These are phyloP conservation scores for Chenopodium suecicum DNA, from an alignment of 148 eudicot species.

Conservation along the genomic window DNA sequence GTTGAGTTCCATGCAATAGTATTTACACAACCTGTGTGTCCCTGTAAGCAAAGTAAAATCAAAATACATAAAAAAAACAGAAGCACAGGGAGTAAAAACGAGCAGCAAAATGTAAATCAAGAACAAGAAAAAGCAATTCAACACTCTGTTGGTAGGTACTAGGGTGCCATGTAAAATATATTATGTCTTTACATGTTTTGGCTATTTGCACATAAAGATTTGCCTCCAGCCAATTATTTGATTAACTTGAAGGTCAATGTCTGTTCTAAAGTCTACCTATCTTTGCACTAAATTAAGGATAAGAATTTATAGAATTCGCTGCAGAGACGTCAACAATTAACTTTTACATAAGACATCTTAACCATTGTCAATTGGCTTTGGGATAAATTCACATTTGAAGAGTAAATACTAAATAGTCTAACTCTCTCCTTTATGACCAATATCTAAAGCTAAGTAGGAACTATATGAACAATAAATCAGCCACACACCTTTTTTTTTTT, in stretches of 20 bases:
- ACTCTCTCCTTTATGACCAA: not conserved
- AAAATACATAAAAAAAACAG: not conserved
- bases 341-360: not conserved
- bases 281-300: not conserved
- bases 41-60: conserved; percentile 43
- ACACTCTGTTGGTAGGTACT: not conserved
- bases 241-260: not conserved
- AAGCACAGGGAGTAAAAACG: not conserved
- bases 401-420: not conserved
- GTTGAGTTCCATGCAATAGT: conserved; percentile 88
- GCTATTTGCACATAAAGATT: not conserved
- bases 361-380: not conserved
- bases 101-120: not conserved
- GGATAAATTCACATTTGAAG: not conserved
- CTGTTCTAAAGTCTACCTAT: not conserved
- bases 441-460: not conserved
- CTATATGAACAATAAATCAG: not conserved
- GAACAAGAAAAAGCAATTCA: not conserved
- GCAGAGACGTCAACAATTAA: too few relatives aligned
- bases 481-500: not conserved
- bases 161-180: not conserved
- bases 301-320: conserved; percentile 1
- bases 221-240: not conserved
- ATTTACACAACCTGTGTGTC: conserved; percentile 91
- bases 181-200: not conserved